phyloP scores from a whole-genome alignment of 2,329 filamentous ascomycete species.

The Colletotrichum trifolii region DNA sequence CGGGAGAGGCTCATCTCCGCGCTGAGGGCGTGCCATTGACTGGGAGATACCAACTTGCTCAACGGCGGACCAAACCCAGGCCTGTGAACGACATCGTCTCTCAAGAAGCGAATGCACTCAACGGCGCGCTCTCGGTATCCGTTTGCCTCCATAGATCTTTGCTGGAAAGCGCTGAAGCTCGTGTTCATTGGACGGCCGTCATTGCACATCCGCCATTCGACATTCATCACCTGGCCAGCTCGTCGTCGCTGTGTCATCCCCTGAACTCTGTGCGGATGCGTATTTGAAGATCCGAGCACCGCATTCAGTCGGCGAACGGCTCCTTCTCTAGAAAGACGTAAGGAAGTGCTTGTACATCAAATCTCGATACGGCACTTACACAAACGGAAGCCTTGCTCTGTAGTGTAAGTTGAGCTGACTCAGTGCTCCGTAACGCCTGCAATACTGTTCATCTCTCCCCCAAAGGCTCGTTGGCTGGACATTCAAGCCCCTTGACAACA shows the following conservation, averaged over 20 bases:
- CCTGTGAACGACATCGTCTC: background rate
- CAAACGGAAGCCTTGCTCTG: constrained; percentile 12
- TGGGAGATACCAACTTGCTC: background rate
- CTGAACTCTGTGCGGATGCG: constrained; percentile 2
- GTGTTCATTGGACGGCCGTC: constrained; percentile 6
- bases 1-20: constrained; percentile 18
- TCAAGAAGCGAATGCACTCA: constrained; percentile 18
- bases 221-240: constrained; percentile 26
- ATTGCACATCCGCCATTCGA: constrained; percentile 21
- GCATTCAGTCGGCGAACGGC: constrained; percentile 3
- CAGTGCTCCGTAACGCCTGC: background rate
- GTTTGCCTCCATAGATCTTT: constrained; percentile 18
- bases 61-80: constrained; percentile 1
- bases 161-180: constrained; percentile 27
- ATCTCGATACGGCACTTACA: background rate
- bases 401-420: background rate
- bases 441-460: background rate
- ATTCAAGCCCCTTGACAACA: background rate
- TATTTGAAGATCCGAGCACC: background rate
- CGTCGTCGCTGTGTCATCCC: constrained; percentile 19
- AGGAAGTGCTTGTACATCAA: background rate
- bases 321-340: background rate
- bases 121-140: constrained; percentile 22
- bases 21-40: background rate
- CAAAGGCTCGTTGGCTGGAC: background rate